Percentiles rank a stretch among this genome's conserved stretches.
Evolutionary conservation across 192 early-diverging fungal genomes (phyloP).

Genomic region (Backusella circina): DNA sequence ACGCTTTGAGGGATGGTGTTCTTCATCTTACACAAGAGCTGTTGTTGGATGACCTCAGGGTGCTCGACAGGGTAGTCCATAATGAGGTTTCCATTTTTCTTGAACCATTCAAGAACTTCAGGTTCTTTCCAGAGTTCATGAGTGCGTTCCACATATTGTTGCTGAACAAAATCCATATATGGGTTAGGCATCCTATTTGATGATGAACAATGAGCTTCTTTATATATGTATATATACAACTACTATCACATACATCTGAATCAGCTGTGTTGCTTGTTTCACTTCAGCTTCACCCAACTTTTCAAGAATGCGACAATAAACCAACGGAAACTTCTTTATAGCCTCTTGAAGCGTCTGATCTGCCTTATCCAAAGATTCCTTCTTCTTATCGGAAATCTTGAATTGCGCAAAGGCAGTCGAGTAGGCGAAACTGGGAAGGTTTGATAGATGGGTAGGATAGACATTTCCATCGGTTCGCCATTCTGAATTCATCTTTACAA

Average conservation of each 20-base stretch:
- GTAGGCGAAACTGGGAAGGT: conserved; percentile 72
- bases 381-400: conserved; percentile 55
- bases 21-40: conserved; percentile 18
- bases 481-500: conserved; percentile 29
- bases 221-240: neutral
- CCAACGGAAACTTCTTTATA: conserved; percentile 68
- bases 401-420: conserved; percentile 74
- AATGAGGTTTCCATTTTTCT: conserved; percentile 7
- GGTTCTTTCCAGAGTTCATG: conserved; percentile 84
- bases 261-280: conserved; percentile 43
- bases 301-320: conserved; percentile 58
- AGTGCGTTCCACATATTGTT: conserved; percentile 72
- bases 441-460: conserved; percentile 34
- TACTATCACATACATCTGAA: neutral
- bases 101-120: conserved; percentile 55
- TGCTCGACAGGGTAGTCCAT: conserved; percentile 1
- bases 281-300: conserved; percentile 61
- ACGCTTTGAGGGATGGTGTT: conserved; percentile 20
- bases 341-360: conserved; percentile 61
- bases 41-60: neutral
- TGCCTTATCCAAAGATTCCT: conserved; percentile 37
- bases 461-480: conserved; percentile 9
- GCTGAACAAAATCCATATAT: conserved; percentile 60
- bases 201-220: neutral
- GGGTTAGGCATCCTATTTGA: conserved; percentile 20